These are phyloP conservation scores for Cladosporium sp. DNA, from an alignment of 2,329 filamentous ascomycete genomes.

Conservation along the genomic window DNA sequence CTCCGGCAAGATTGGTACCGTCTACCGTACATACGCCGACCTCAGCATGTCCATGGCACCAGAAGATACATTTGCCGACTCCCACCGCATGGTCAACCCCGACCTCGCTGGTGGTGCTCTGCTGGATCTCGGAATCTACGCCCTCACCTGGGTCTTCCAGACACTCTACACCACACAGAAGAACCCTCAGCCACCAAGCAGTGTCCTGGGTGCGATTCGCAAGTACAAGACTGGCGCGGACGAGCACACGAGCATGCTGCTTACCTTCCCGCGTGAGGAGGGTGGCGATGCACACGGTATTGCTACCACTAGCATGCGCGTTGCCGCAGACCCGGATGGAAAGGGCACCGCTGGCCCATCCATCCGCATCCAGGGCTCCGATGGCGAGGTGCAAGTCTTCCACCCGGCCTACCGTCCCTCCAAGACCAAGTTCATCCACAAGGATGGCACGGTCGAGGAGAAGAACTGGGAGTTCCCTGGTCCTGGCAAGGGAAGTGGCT, in stretches of 20 bases:
- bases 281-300: constrained; percentile 68
- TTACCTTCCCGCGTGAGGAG: constrained; percentile 68
- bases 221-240: constrained; percentile 76
- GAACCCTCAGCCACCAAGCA: constrained; percentile 64
- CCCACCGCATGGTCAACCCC: constrained; percentile 78
- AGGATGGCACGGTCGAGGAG: constrained; percentile 51
- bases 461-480: constrained; percentile 51
- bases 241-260: constrained; percentile 74
- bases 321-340: constrained; percentile 63
- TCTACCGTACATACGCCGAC: constrained; percentile 60
- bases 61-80: constrained; percentile 61
- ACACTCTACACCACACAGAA: constrained; percentile 78
- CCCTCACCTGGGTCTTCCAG: constrained; percentile 88
- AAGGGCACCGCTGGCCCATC: constrained; percentile 63
- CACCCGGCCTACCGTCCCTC: constrained; percentile 71
- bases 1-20: constrained; percentile 56
- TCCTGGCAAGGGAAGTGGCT: constrained; percentile 50
- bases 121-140: constrained; percentile 85
- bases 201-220: constrained; percentile 67
- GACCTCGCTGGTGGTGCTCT: constrained; percentile 81
- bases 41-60: constrained; percentile 62
- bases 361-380: constrained; percentile 77
- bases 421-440: constrained; percentile 39
- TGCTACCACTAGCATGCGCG: constrained; percentile 60
- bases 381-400: constrained; percentile 79